phyloP scores from a whole-genome alignment of 805 yeast species.

The Candida mattraensis region DNA sequence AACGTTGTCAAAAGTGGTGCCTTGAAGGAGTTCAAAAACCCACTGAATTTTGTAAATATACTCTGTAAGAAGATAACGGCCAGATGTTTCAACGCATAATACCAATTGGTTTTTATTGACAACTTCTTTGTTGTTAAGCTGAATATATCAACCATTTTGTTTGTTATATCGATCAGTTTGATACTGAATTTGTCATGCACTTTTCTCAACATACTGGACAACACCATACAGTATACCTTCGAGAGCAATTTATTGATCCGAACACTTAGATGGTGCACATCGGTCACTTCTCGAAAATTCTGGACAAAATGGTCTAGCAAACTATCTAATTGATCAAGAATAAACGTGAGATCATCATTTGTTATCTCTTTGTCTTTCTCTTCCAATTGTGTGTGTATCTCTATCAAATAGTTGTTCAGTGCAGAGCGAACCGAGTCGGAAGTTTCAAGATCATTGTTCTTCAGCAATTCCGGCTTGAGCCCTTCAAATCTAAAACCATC shows the following conservation, averaged over 20 bases:
- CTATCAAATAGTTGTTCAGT: conserved; percentile 20
- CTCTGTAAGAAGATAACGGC: conserved; percentile 30
- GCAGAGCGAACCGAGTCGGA: conserved; percentile 13
- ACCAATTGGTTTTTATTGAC: conserved; percentile 34
- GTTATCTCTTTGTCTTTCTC: conserved; percentile 1
- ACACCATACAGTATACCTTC: conserved; percentile 19
- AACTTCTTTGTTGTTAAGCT: conserved; percentile 27
- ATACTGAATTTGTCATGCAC: conserved; percentile 35
- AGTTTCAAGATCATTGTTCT: conserved; percentile 15
- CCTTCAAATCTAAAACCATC: conserved; percentile 15
- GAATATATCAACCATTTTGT: conserved; percentile 23
- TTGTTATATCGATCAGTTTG: conserved; percentile 31
- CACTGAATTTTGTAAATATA: conserved; percentile 33
- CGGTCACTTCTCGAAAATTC: conserved; percentile 22
- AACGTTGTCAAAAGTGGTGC: conserved; percentile 25
- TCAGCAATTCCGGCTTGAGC: conserved; percentile 18
- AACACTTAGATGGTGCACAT: conserved; percentile 26
- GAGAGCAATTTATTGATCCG: conserved; percentile 27
- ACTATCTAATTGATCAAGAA: conserved; percentile 24
- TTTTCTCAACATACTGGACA: conserved; percentile 29
- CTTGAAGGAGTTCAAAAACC: conserved; percentile 35
- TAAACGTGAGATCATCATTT: conserved; percentile 24
- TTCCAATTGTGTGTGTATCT: conserved; percentile 14
- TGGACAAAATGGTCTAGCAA: conserved; percentile 22
- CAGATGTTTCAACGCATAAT: conserved; percentile 31